Conservation (phyloP, 73 alveolate genomes). For the Paramecium sonneborni region DNA sequence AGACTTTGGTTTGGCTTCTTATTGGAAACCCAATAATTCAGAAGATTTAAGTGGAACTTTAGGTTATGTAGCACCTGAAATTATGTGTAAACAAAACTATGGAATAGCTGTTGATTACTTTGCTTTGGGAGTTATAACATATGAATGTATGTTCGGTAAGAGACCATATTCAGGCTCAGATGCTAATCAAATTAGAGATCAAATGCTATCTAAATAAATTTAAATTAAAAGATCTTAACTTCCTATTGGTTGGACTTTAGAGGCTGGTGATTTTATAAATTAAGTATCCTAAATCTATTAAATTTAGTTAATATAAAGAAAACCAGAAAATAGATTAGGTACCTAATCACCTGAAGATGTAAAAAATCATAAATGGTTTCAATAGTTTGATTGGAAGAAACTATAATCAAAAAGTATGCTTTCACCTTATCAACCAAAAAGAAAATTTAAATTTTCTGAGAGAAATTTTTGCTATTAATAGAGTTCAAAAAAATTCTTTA, state of each 20-base stretch:
- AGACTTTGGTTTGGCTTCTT: slow-evolving; percentile 96
- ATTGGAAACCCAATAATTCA: slow-evolving; percentile 84
- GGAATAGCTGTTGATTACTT: slow-evolving; percentile 81
- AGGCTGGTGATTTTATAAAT: slow-evolving; percentile 86
- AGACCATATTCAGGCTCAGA: slow-evolving; percentile 75
- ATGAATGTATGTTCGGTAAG: slow-evolving; percentile 85
- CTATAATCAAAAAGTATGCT: not conserved
- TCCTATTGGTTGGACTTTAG: slow-evolving; percentile 81
- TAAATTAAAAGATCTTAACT: slow-evolving; percentile 68
- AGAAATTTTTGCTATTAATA: slow-evolving; percentile 59
- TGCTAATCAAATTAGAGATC: slow-evolving; percentile 86
- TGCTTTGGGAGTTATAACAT: slow-evolving; percentile 81
- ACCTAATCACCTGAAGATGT: slow-evolving; percentile 70
- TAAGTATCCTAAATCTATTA: slow-evolving; percentile 66
- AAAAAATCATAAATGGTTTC: slow-evolving; percentile 70
- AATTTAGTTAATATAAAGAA: slow-evolving; percentile 56
- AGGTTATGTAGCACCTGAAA: slow-evolving; percentile 84
- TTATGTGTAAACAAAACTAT: slow-evolving; percentile 77
- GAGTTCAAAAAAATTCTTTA: slow-evolving; percentile 63
- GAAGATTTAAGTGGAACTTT: slow-evolving; percentile 93
- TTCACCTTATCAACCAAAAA: slow-evolving; percentile 60
- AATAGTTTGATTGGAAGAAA: slow-evolving; percentile 65
- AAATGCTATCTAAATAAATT: slow-evolving; percentile 79
- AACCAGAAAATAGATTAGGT: slow-evolving; percentile 69
- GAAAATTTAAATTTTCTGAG: slow-evolving; percentile 54